Percentiles rank a stretch among this genome's conserved stretches.
These are phyloP conservation scores for Escovopsis weberi DNA, from an alignment of 2,329 filamentous ascomycete species.

Conservation along the genomic window DNA sequence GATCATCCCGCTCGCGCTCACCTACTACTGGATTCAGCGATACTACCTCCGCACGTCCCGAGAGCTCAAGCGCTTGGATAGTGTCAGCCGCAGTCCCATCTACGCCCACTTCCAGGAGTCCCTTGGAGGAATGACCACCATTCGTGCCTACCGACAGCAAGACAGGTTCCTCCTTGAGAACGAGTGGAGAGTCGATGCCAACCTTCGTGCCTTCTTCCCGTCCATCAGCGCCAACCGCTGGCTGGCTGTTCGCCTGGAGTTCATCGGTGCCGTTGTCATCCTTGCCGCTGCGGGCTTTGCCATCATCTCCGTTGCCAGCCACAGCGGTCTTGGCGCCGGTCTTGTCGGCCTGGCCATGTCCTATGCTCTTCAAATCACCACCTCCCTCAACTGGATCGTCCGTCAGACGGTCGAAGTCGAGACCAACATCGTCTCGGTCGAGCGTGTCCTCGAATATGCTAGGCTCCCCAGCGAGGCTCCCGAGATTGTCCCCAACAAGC, in stretches of 20 bases:
- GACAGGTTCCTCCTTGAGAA: slow-evolving; percentile 82
- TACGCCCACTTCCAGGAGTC: slow-evolving; percentile 98
- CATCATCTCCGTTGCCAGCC: slow-evolving; percentile 62
- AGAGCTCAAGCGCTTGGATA: slow-evolving; percentile 91
- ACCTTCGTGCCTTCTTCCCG: slow-evolving; percentile 86
- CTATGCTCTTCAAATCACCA: slow-evolving; percentile 92
- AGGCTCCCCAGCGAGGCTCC: slow-evolving; percentile 83
- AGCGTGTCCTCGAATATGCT: slow-evolving; percentile 93
- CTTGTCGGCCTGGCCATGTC: slow-evolving; percentile 90
- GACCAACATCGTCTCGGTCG: slow-evolving; percentile 98
- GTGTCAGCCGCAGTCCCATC: slow-evolving; percentile 87
- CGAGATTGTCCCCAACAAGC: slow-evolving; percentile 77
- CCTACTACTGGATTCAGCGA: slow-evolving; percentile 88
- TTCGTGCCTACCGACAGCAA: slow-evolving; percentile 86
- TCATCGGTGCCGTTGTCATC: slow-evolving; percentile 90
- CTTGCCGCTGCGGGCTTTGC: slow-evolving; percentile 70
- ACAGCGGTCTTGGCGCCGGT: slow-evolving; percentile 51
- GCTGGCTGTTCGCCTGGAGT: slow-evolving; percentile 88
- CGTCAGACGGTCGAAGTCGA: slow-evolving; percentile 98
- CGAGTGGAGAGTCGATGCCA: slow-evolving; percentile 93
- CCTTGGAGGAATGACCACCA: slow-evolving; percentile 83
- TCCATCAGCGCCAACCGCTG: slow-evolving; percentile 90
- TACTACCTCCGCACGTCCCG: slow-evolving; percentile 95
- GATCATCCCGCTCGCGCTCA: slow-evolving; percentile 62
- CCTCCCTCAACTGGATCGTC: slow-evolving; percentile 97